Evolutionary conservation across 2,329 filamentous ascomycete genomes (phyloP), one percentile per base, ranked within the genome.

Genomic region (Phaeomoniella chlamydospora): DNA sequence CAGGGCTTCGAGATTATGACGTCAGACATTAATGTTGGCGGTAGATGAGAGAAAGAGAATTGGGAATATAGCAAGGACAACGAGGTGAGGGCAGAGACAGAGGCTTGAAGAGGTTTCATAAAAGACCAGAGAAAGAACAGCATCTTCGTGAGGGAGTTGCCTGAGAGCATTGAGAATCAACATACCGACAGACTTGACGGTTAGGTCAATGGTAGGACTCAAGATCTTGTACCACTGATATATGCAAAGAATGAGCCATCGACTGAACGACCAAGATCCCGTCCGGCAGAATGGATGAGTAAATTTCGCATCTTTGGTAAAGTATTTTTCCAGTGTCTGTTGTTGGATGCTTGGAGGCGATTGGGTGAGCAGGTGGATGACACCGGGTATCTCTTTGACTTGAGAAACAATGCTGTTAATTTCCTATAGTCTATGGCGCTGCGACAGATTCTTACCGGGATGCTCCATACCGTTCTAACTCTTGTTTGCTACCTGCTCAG

Each of bases 161-260:
- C n/a, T n/a, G n/a, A 9, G 22, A 26, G 22, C 22, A 26, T 26
- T 6, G 22, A 26, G 22, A 6, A n/a, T n/a, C n/a, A n/a, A 52
- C 58, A 16, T 50, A 73, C 70, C 70, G 13, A 76, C 57, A 18
- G 63, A 67, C 36, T 84, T 70, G 13, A 94, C 64, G 2, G 68
- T 59, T 10, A 88, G 58, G 31, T 77, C 67, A 44, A 90, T 81
- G 13, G 65, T 62, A 0, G 86, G 86, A 41, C 77, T 84, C 51
- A 93, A 64, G 43, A 88, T 80, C 50, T 85, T 83, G 57, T 92
- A 88, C 81, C 80, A 87, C 29, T 75, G 72, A 50, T 84, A 92
- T 38, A 93, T 77, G 45, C 68, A 66, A 33, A 70, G 60, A 13
- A 92, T 66, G 4, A 82, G 52, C 58, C 67, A 74, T 31, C 82